Base-by-base conservation (phyloP, 768 basidiomycete species). In the Mycena floridula region DNA sequence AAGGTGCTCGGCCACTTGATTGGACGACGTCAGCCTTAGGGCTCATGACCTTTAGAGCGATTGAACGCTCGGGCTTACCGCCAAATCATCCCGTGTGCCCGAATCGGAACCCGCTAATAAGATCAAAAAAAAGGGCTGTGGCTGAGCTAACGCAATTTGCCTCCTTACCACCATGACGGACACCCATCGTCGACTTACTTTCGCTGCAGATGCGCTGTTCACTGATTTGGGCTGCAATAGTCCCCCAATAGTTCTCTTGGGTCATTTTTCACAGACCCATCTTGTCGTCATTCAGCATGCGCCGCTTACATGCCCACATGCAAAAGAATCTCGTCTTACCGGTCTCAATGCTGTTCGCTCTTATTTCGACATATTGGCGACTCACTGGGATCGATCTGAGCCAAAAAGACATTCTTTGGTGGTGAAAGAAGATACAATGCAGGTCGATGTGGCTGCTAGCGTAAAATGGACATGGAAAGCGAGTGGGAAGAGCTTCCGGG, bases 281-380 rank as follows among this genome's bases (percentile, higher is more conserved):
- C 64, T 59, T 11, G 60, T 67, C 13, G 50, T 58, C 15, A 61
- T 74, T 26, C 71, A 73, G 40, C 73, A 74, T 43, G 60, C 65
- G 0, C 70, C 70, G 3, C 50, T 59, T 2, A 43, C 49, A 1
- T 70, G 66, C 47, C 51, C 63, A 2, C 51, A 64, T 43, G 64
- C 68, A 5, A 52, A 58, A 18, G 45, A 63, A 4, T 66, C 66
- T 1, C 60, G 65, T 9, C 52, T 74, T 5, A 54, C 59, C 24
- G 74, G 74, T 7, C 49, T 62, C 12, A 73, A 74, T 43, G 74
- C 69, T 13, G 57, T 74, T 23, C 68, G 73, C 16, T 76, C 74
- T 1, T 76, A 74, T 50, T 72, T 74, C 40, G 73, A 76, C 54
- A 55, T 74, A 36, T 54, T 74, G 24, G 62, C 68, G 13, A 72